Evolutionary conservation across 345 rosid species (phyloP).

Genomic region (Heritiera fomes): DNA sequence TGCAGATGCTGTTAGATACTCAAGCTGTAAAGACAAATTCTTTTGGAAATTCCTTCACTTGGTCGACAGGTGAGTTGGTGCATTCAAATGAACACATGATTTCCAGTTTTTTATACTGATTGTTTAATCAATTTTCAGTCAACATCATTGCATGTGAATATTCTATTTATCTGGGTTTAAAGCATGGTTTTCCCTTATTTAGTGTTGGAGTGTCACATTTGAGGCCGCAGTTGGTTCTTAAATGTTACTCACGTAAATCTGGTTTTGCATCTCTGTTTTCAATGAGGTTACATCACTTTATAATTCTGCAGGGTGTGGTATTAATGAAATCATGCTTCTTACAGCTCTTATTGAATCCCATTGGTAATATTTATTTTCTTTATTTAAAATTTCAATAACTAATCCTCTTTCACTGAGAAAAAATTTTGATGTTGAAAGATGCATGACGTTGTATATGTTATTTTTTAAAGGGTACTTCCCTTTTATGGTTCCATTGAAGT

Average conservation of each 20-base stretch:
- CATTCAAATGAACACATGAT: slow-evolving; percentile 1
- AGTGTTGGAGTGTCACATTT: background rate
- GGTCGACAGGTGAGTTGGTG: slow-evolving; percentile 77
- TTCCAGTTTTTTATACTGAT: background rate
- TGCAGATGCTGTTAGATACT: slow-evolving; percentile 61
- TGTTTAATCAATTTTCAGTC: background rate
- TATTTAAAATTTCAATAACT: background rate
- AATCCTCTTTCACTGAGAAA: background rate
- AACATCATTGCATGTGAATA: background rate
- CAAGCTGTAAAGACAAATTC: slow-evolving; percentile 96
- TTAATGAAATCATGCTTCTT: background rate
- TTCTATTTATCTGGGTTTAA: slow-evolving; percentile 1
- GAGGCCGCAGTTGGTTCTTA: background rate
- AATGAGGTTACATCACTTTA: background rate
- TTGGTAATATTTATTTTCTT: background rate
- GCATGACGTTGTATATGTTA: background rate
- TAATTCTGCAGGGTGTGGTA: background rate
- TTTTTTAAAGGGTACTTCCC: background rate
- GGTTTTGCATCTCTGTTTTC: slow-evolving; percentile 6
- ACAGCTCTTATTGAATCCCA: background rate
- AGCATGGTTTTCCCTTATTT: background rate
- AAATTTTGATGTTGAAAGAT: slow-evolving; percentile 1
- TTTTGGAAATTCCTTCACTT: slow-evolving; percentile 90
- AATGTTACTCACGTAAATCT: background rate
- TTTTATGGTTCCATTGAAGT: slow-evolving; percentile 4